A percentile compares a stretch with the other conserved stretches of the same genome.
Evolutionary conservation across 1,284 basidiomycete genomes (phyloP).

Genomic region (Tilletia setariae): DNA sequence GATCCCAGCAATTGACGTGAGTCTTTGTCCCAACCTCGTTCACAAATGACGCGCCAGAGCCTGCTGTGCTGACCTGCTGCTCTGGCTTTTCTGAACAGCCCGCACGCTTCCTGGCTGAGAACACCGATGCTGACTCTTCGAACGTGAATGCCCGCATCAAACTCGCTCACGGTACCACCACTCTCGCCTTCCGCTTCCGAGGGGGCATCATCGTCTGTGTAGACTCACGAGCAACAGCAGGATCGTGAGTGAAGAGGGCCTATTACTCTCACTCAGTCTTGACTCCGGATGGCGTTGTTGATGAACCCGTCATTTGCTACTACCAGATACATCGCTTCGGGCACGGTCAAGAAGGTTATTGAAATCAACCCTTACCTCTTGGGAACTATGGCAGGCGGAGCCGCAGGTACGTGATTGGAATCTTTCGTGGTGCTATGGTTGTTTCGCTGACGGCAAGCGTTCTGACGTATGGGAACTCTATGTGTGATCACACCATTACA

Average conservation of each 20-base stretch:
- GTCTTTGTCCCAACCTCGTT: background rate
- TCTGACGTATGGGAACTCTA: background rate
- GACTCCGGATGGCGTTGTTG: background rate
- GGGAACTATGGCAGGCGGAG: conserved; percentile 98
- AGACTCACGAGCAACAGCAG: conserved; percentile 94
- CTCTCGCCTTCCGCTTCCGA: conserved; percentile 91
- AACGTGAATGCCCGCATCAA: conserved; percentile 67
- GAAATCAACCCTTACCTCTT: conserved; percentile 98
- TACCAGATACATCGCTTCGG: conserved; percentile 71
- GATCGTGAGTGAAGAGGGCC: conserved; percentile 51
- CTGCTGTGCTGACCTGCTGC: background rate
- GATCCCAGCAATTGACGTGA: conserved; percentile 6
- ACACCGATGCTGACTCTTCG: conserved; percentile 53
- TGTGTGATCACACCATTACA: background rate
- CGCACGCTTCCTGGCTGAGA: conserved; percentile 47
- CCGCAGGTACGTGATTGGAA: conserved; percentile 58
- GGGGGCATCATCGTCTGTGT: conserved; percentile 98
- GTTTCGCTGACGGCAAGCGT: background rate
- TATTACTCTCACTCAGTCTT: background rate
- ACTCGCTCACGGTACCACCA: conserved; percentile 98
- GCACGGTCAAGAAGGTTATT: conserved; percentile 66
- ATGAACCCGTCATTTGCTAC: conserved; percentile 55
- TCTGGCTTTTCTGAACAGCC: conserved; percentile 24
- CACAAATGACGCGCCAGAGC: too few species aligned
- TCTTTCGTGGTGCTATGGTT: too few species aligned